Base-by-base conservation (phyloP, 2,329 filamentous ascomycete genomes). In the Fusarium napiforme region DNA sequence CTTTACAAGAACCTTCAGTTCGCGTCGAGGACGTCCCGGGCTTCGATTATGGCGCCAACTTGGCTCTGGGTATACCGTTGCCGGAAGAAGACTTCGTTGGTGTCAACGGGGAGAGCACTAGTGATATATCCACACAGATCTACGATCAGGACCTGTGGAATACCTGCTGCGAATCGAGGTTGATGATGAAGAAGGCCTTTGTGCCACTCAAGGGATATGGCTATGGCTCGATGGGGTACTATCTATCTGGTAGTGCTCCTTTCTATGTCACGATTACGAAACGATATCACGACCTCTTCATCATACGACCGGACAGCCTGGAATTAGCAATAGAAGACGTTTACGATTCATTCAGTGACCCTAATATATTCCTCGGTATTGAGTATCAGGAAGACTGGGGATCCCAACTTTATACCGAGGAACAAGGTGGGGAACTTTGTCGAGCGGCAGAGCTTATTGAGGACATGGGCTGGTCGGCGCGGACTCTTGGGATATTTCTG, bases 201-300 rank as follows among this genome's bases (percentile, higher is more conserved):
- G 18, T 15, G 0, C 4, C 43, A 46, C 0, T 21, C 1, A 3
- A 15, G 18, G 43, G 0, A 28, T 1, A 21, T 15, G 1, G 5
- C 8, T 3, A 3, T 21, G 8, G 0, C 43, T 46, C 43, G 18
- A 46, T 28, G 0, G 43, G 43, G 5, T 28, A 28, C 23, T 28
- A 3, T 28, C 18, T 28, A 9, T 46, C 43, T 21, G 43, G 23
- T 0, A 46, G 11, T 28, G 23, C 43, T 7, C 43, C 43, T 5
- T 28, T 46, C 43, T 46, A 46, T 4, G 43, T 46, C 43, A 46
- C 43, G 2, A 0, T 46, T 9, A 46, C 18, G 2, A 3, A 46
- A 5, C 43, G 6, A 46, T 0, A 12, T 0, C 43, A 46, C 14
- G 3, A 0, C 18, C 43, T 46, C 43, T 46, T 46, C 9, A 28